Evolutionary conservation across 2,329 filamentous ascomycete species (phyloP).

Genomic region (Sporothrix luriei): DNA sequence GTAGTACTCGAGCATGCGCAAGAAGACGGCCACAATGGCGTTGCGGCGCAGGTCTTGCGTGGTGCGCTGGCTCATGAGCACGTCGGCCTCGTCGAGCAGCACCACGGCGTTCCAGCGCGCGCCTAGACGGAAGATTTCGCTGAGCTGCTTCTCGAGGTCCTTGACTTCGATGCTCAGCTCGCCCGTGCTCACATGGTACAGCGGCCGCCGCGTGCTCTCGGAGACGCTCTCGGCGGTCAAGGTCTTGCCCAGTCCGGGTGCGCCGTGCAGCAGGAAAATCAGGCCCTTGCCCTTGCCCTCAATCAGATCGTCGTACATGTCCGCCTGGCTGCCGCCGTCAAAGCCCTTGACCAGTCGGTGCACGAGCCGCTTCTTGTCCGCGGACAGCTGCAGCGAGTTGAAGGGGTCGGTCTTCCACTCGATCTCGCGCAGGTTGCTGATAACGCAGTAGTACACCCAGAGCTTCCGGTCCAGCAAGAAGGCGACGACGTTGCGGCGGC

Average conservation of each 20-base stretch:
- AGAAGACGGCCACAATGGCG: slow-evolving; percentile 40
- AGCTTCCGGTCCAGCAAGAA: slow-evolving; percentile 27
- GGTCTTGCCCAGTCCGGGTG: slow-evolving; percentile 26
- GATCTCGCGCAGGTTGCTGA: slow-evolving; percentile 25
- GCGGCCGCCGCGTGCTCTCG: slow-evolving; percentile 52
- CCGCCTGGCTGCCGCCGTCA: slow-evolving; percentile 19
- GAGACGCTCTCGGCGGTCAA: slow-evolving; percentile 48
- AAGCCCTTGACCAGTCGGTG: slow-evolving; percentile 25
- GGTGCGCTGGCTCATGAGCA: slow-evolving; percentile 34
- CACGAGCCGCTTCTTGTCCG: slow-evolving; percentile 24
- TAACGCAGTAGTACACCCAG: slow-evolving; percentile 21
- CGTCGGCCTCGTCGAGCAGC: slow-evolving; percentile 69
- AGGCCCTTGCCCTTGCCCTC: slow-evolving; percentile 27
- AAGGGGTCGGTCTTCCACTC: slow-evolving; percentile 25
- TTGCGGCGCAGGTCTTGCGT: slow-evolving; percentile 47
- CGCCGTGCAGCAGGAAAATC: slow-evolving; percentile 27
- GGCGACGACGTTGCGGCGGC: slow-evolving; percentile 18
- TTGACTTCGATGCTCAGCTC: slow-evolving; percentile 70
- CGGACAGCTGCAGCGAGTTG: slow-evolving; percentile 21
- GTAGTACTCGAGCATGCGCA: slow-evolving; percentile 46
- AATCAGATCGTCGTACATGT: slow-evolving; percentile 28
- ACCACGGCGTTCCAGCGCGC: slow-evolving; percentile 72
- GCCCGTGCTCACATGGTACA: slow-evolving; percentile 61
- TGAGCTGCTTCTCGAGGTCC: slow-evolving; percentile 66
- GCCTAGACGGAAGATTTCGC: slow-evolving; percentile 71